Evolutionary conservation across 345 rosid species (phyloP).

Genomic region (rapeseed (Brassica napus)): DNA sequence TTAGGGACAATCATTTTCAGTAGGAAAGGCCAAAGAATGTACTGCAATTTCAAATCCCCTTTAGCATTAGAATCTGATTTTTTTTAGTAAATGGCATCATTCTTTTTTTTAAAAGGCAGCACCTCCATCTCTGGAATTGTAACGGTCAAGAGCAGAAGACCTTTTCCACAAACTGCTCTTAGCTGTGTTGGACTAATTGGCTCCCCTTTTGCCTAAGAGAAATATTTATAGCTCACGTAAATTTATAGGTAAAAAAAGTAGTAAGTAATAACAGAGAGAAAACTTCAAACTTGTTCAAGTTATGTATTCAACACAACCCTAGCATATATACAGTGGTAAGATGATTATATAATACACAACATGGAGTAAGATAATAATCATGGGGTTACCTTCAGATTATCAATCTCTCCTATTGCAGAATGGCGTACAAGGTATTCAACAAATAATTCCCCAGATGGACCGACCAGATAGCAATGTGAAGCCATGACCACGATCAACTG

Average conservation of each 20-base stretch:
- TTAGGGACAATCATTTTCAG: constrained; percentile 82
- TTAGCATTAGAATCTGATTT: constrained; percentile 13
- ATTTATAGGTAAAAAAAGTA: not conserved
- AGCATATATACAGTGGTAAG: constrained; percentile 4
- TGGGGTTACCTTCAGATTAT: constrained; percentile 39
- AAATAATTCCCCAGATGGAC: constrained; percentile 86
- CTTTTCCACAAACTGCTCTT: constrained; percentile 86
- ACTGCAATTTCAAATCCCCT: constrained; percentile 54
- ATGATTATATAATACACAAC: not conserved
- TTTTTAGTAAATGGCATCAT: not conserved
- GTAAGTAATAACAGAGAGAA: not conserved
- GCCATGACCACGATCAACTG: constrained; percentile 97
- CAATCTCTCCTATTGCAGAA: constrained; percentile 69
- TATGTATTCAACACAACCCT: constrained; percentile 17
- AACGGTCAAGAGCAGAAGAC: constrained; percentile 89
- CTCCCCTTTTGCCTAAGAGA: constrained; percentile 58
- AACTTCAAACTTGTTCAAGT: constrained; percentile 10
- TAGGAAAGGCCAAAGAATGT: constrained; percentile 93
- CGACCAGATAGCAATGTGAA: constrained; percentile 93
- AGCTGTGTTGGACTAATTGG: constrained; percentile 58
- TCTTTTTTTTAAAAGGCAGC: constrained; percentile 3
- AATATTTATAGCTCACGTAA: constrained; percentile 3
- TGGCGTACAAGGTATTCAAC: constrained; percentile 88
- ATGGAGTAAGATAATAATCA: not conserved
- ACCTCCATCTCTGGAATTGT: constrained; percentile 99